These are phyloP conservation scores for Camellia japonica DNA, from an alignment of 148 eudicot genomes.

Conservation along the genomic window DNA sequence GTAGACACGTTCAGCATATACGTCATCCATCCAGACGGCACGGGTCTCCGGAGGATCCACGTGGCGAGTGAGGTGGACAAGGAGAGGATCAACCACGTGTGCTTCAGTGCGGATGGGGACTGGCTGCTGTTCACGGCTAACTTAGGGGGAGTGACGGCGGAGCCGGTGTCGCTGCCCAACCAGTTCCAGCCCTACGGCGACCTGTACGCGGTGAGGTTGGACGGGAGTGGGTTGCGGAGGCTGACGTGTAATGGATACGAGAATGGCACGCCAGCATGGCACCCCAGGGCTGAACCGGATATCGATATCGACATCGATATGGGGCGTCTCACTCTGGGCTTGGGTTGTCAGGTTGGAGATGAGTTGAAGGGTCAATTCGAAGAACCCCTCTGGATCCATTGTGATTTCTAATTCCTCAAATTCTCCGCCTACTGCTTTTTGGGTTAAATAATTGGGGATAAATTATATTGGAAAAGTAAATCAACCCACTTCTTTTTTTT, in stretches of 20 bases:
- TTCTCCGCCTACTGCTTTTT: too few relatives aligned
- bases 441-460: too few relatives aligned
- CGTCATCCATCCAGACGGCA: conserved; percentile 54
- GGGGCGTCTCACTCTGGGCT: conserved; percentile 18
- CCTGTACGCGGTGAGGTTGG: conserved; percentile 49
- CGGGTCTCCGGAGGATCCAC: conserved; percentile 41
- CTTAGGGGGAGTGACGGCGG: conserved; percentile 63
- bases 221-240: conserved; percentile 63
- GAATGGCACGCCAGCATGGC: conserved; percentile 88
- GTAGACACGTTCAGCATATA: conserved; percentile 54
- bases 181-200: conserved; percentile 87
- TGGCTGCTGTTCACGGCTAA: conserved; percentile 66
- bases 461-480: too few relatives aligned
- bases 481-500: too few relatives aligned
- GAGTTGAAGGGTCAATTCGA: conserved; percentile 55
- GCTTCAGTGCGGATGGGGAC: conserved; percentile 53
- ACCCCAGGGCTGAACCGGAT: conserved; percentile 20
- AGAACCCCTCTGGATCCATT: conserved; percentile 72
- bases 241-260: conserved; percentile 71
- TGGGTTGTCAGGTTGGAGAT: conserved; percentile 20
- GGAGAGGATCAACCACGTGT: conserved; percentile 75
- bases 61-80: conserved; percentile 37
- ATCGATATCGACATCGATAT: neutral
- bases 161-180: conserved; percentile 77
- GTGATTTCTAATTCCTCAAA: conserved; percentile 17